Evolutionary conservation across 208 protist genomes (phyloP).

Genomic region (Vickermania spadyakhi): DNA sequence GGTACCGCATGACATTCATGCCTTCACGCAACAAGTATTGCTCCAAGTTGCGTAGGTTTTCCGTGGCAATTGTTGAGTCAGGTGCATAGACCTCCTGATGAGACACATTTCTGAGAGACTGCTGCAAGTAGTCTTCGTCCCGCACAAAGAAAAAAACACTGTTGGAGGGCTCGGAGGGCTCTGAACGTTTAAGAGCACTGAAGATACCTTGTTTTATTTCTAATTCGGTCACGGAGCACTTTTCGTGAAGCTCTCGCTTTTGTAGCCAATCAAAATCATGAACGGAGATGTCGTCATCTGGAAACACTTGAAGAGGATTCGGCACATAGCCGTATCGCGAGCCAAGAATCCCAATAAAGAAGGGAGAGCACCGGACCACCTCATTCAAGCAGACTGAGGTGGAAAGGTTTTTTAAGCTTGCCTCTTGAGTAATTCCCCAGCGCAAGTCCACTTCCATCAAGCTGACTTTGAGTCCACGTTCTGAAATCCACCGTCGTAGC

Average conservation of each 20-base stretch:
- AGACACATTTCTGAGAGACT: slow-evolving; percentile 25
- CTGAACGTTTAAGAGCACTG: slow-evolving; percentile 29
- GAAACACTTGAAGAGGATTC: slow-evolving; percentile 52
- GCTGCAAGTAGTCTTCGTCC: slow-evolving; percentile 24
- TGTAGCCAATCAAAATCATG: slow-evolving; percentile 63
- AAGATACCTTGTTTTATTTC: slow-evolving; percentile 91
- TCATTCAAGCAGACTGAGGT: slow-evolving; percentile 90
- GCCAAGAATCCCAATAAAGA: slow-evolving; percentile 91
- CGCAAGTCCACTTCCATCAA: slow-evolving; percentile 92
- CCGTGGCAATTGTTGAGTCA: slow-evolving; percentile 25
- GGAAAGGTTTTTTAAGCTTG: slow-evolving; percentile 58
- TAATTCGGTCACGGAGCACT: slow-evolving; percentile 91
- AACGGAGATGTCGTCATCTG: slow-evolving; percentile 56
- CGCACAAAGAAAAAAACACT: slow-evolving; percentile 78
- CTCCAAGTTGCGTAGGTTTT: slow-evolving; percentile 29
- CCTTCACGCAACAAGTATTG: slow-evolving; percentile 18
- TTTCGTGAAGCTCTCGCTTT: slow-evolving; percentile 8
- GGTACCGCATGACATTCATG: slow-evolving; percentile 37
- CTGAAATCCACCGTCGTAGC: slow-evolving; percentile 67
- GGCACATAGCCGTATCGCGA: slow-evolving; percentile 80
- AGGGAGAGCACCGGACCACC: slow-evolving; percentile 89
- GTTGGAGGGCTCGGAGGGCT: neutral
- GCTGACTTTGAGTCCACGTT: slow-evolving; percentile 47
- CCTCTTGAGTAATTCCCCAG: slow-evolving; percentile 92
- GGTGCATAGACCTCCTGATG: slow-evolving; percentile 32